Percentiles rank a stretch among this genome's conserved stretches.
phyloP scores from a whole-genome alignment of 2,329 filamentous ascomycete species.

The Delphinella strobiligena region DNA sequence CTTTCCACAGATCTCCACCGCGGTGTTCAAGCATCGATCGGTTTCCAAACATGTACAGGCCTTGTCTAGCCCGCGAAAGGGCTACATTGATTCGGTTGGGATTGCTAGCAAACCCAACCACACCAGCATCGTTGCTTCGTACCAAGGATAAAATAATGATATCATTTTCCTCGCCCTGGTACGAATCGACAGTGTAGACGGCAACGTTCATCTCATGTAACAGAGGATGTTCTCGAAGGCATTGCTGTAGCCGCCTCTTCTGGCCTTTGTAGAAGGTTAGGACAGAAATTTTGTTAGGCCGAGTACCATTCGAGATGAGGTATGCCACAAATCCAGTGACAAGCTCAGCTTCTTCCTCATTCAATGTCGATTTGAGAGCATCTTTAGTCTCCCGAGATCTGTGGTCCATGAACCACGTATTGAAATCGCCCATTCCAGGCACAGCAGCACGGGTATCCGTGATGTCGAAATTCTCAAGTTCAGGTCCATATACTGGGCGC shows the following conservation, averaged over 20 bases:
- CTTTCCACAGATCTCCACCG: conserved; percentile 3
- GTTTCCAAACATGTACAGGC: conserved; percentile 80
- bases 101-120: conserved; percentile 63
- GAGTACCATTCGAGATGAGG: conserved; percentile 55
- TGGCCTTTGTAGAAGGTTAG: conserved; percentile 86
- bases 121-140: conserved; percentile 46
- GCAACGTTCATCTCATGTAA: conserved; percentile 27
- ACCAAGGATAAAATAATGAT: conserved; percentile 72
- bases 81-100: conserved; percentile 52
- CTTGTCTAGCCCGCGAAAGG: conserved; percentile 58
- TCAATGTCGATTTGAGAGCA: conserved; percentile 53
- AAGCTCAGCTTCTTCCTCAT: conserved; percentile 63
- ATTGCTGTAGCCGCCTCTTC: conserved; percentile 48
- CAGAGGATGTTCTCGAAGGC: conserved; percentile 22
- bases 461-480: conserved; percentile 44
- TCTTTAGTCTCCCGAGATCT: conserved; percentile 53
- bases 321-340: conserved; percentile 61
- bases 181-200: conserved; percentile 78
- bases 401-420: conserved; percentile 53
- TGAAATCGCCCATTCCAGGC: conserved; percentile 49
- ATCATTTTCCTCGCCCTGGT: conserved; percentile 85
- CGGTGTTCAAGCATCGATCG: conserved; percentile 34
- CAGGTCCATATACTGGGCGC: conserved; percentile 46
- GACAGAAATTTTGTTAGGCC: conserved; percentile 55
- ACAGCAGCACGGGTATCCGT: conserved; percentile 36